Conservation (phyloP, 1,284 basidiomycete species). For the Malassezia japonica region DNA sequence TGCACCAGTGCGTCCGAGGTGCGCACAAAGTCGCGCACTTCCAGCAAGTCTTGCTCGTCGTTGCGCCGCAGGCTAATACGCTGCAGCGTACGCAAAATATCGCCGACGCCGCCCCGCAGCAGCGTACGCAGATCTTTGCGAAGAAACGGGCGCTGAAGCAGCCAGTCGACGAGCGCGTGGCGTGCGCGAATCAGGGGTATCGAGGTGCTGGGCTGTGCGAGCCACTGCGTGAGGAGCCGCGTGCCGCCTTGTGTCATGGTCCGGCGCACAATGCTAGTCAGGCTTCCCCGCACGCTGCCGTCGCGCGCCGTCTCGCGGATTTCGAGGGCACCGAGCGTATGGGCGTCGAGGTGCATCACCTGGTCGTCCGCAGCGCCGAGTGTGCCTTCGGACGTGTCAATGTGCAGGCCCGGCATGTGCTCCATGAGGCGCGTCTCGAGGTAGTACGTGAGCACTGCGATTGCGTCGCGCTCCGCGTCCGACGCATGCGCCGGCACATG, state of each 20-base stretch:
- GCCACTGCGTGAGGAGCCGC: constrained; percentile 36
- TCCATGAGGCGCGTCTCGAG: constrained; percentile 37
- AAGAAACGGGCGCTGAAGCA: constrained; percentile 20
- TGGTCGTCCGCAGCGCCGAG: constrained; percentile 6
- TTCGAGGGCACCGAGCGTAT: constrained; percentile 40
- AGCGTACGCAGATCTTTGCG: constrained; percentile 27
- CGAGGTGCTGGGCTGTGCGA: constrained; percentile 32
- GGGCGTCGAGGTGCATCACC: constrained; percentile 40
- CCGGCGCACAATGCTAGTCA: constrained; percentile 34
- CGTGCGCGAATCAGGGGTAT: constrained; percentile 24
- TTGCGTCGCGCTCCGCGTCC: constrained; percentile 20
- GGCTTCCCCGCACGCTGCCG: constrained; percentile 31
- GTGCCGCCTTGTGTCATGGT: constrained; percentile 42
- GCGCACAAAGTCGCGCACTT: constrained; percentile 36
- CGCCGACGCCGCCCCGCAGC: constrained; percentile 28
- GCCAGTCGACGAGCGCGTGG: constrained; percentile 31
- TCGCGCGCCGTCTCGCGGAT: constrained; percentile 26
- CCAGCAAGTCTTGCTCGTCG: constrained; percentile 43
- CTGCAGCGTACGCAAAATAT: constrained; percentile 37
- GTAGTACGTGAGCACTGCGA: constrained; percentile 29
- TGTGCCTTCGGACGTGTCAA: constrained; percentile 11
- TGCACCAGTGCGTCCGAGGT: constrained; percentile 17
- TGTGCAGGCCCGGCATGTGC: constrained; percentile 13
- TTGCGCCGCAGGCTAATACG: constrained; percentile 29
- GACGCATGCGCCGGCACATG: not conserved